phyloP scores from a whole-genome alignment of 371 early-diverging fungal genomes.

The Lichtheimia ramosa region DNA sequence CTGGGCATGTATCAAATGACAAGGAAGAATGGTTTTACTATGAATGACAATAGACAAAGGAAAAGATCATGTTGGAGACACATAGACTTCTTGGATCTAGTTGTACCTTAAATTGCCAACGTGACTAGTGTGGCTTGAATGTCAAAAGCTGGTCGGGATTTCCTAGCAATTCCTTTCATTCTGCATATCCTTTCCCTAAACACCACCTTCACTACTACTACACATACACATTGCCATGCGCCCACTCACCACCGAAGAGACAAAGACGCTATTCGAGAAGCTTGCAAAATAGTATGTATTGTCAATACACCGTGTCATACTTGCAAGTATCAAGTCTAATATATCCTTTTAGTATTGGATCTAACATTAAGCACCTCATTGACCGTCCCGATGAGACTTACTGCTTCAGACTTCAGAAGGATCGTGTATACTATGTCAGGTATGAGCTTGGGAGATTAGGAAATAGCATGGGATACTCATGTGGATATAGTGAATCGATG shows the following conservation, averaged over 20 bases:
- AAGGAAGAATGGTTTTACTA: no score
- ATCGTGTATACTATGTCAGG: conserved; percentile 95
- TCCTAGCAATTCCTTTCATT: not conserved
- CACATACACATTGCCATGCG: conserved; percentile 67
- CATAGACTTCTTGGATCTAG: no score
- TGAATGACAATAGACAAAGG: no score
- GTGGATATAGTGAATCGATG: conserved; percentile 73
- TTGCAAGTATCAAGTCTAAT: not conserved
- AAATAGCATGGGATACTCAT: no score
- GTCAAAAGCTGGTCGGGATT: not conserved
- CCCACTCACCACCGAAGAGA: conserved; percentile 94
- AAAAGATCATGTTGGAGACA: no score
- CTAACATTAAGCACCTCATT: conserved; percentile 92
- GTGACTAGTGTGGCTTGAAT: not conserved
- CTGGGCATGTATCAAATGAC: no score
- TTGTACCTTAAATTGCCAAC: no score
- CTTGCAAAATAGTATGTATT: conserved; percentile 88
- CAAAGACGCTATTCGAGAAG: conserved; percentile 94
- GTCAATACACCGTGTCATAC: not conserved
- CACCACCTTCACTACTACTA: not conserved
- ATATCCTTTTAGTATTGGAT: conserved; percentile 73
- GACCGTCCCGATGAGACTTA: conserved; percentile 94
- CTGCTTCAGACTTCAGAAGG: conserved; percentile 93
- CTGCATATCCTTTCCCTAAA: not conserved
- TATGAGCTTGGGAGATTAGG: conserved; percentile 15